Conservation (phyloP, 1,139 yeast genomes). For the Lodderomyces pseudojiufengensis region DNA sequence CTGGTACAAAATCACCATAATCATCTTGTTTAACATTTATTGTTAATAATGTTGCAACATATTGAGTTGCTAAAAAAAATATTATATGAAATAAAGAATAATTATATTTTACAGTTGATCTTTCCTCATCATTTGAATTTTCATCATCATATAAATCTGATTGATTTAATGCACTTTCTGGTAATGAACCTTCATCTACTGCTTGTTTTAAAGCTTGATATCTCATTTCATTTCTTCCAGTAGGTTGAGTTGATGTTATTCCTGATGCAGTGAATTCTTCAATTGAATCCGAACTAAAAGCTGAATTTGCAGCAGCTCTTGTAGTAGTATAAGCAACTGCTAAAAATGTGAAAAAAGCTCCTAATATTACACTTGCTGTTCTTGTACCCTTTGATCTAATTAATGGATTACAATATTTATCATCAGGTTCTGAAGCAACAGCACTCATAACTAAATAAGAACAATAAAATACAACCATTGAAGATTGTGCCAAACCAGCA, state of each 20-base stretch:
- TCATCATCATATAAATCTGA: slow-evolving; percentile 56
- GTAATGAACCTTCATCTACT: slow-evolving; percentile 90
- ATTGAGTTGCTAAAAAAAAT: slow-evolving; percentile 93
- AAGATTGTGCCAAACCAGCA: slow-evolving; percentile 94
- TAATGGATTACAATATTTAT: slow-evolving; percentile 84
- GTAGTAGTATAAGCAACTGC: slow-evolving; percentile 98
- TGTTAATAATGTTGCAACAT: slow-evolving; percentile 90
- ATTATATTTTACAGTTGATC: slow-evolving; percentile 71
- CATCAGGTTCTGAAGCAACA: slow-evolving; percentile 96
- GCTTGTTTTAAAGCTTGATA: slow-evolving; percentile 89
- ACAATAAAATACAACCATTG: slow-evolving; percentile 93
- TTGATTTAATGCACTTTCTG: slow-evolving; percentile 84
- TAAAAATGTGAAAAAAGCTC: slow-evolving; percentile 88
- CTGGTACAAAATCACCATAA: slow-evolving; percentile 89
- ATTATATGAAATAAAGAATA: slow-evolving; percentile 86
- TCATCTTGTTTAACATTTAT: slow-evolving; percentile 86
- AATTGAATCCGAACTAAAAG: slow-evolving; percentile 37
- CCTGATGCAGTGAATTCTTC: slow-evolving; percentile 9
- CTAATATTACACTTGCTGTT: slow-evolving; percentile 81
- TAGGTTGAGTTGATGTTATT: slow-evolving; percentile 48
- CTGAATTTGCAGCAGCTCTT: slow-evolving; percentile 83
- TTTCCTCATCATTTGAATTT: slow-evolving; percentile 49
- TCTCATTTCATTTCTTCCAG: slow-evolving; percentile 69
- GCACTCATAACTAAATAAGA: slow-evolving; percentile 91
- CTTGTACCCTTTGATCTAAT: slow-evolving; percentile 87